Evolutionary conservation across 2,329 filamentous ascomycete genomes (phyloP).

Genomic region (Macrophomina pseudophaseolina): DNA sequence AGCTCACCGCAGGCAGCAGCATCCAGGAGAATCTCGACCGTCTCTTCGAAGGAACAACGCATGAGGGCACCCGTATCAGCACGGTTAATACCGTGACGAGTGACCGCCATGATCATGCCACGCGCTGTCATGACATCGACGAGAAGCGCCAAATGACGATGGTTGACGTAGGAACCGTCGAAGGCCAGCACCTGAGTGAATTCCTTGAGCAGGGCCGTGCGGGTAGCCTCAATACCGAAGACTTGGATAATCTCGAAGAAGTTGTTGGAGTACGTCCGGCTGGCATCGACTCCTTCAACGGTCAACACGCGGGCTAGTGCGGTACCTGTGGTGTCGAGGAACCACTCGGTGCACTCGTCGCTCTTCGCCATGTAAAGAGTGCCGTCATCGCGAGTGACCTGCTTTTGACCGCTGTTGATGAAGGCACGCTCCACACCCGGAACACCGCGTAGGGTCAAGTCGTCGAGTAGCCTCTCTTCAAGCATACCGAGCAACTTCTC

Average conservation of each 20-base stretch:
- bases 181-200: slow-evolving; percentile 93
- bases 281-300: slow-evolving; percentile 85
- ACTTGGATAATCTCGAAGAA: slow-evolving; percentile 94
- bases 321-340: slow-evolving; percentile 92
- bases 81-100: slow-evolving; percentile 97
- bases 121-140: slow-evolving; percentile 98
- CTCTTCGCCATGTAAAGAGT: slow-evolving; percentile 66
- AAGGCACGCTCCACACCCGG: slow-evolving; percentile 88
- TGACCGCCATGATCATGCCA: slow-evolving; percentile 93
- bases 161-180: slow-evolving; percentile 99
- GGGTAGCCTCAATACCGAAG: slow-evolving; percentile 94
- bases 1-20: slow-evolving; percentile 93
- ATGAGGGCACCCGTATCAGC: slow-evolving; percentile 97
- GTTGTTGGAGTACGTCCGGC: slow-evolving; percentile 90
- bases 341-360: slow-evolving; percentile 85
- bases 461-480: slow-evolving; percentile 88
- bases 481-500: slow-evolving; percentile 80
- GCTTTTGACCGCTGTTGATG: slow-evolving; percentile 62
- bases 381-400: slow-evolving; percentile 71
- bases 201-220: slow-evolving; percentile 84
- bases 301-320: slow-evolving; percentile 82
- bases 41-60: slow-evolving; percentile 99
- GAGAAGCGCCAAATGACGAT: slow-evolving; percentile 92
- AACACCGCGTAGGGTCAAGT: slow-evolving; percentile 88
- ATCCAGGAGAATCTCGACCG: slow-evolving; percentile 95